phyloP scores from a whole-genome alignment of 140 eudicot species.

The Ambrosia hybrid region DNA sequence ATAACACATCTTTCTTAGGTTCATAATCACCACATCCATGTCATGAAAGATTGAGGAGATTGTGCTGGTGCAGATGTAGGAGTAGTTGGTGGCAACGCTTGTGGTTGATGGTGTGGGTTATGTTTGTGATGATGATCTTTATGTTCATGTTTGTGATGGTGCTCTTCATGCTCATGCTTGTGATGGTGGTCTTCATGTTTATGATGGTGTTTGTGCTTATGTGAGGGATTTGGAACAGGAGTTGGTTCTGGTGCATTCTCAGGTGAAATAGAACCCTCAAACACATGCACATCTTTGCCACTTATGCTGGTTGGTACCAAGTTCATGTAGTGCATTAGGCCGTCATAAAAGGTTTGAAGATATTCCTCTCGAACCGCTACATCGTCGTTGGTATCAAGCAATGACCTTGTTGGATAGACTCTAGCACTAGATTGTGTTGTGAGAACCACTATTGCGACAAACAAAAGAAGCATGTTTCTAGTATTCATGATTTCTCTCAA shows the following conservation, averaged over 20 bases:
- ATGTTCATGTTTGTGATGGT: conserved; percentile 8
- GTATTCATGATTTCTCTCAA: conserved; percentile 14
- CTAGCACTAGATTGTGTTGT: conserved; percentile 11
- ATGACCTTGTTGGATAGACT: neutral
- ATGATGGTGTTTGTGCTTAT: conserved; percentile 19
- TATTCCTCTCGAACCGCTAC: too few relatives aligned
- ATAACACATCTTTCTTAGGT: neutral
- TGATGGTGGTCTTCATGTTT: conserved; percentile 5
- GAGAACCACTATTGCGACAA: conserved; percentile 32
- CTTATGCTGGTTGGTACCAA: conserved; percentile 1
- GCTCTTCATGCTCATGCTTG: conserved; percentile 23
- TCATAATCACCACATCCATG: neutral
- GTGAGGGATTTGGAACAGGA: conserved; percentile 25
- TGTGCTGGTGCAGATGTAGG: too few relatives aligned
- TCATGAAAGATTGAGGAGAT: too few relatives aligned
- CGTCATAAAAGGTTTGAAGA: neutral
- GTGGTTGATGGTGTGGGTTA: conserved; percentile 17
- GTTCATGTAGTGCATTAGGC: neutral
- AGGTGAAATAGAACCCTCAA: conserved; percentile 16
- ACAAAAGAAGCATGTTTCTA: conserved; percentile 9
- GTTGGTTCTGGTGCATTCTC: conserved; percentile 20
- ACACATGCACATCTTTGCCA: neutral
- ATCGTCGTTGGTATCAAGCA: neutral
- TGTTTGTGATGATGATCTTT: conserved; percentile 29
- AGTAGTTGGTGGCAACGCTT: too few relatives aligned